Conservation (phyloP, 2,329 filamentous ascomycete genomes). For the Trichoderma gracile region DNA sequence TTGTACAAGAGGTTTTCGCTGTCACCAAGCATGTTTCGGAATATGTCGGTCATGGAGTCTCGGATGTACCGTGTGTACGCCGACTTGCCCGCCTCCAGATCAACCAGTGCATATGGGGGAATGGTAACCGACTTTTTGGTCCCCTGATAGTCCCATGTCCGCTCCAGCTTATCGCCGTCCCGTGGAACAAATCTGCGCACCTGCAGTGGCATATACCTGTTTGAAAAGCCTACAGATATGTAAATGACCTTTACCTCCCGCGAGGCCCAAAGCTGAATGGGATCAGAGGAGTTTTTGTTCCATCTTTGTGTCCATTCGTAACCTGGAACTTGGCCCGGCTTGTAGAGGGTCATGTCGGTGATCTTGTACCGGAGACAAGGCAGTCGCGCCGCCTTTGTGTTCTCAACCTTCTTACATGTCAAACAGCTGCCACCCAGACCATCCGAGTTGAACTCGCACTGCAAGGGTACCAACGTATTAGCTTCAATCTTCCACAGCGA, state of each 20-base stretch:
- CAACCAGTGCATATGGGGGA: conserved; percentile 58
- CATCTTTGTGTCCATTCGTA: conserved; percentile 61
- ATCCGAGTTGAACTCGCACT: conserved; percentile 56
- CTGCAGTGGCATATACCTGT: conserved; percentile 48
- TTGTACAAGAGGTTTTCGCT: conserved; percentile 46
- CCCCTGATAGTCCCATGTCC: conserved; percentile 55
- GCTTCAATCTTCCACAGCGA: background rate
- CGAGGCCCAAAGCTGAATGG: conserved; percentile 59
- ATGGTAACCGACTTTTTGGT: conserved; percentile 50
- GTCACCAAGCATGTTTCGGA: conserved; percentile 42
- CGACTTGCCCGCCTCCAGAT: conserved; percentile 52
- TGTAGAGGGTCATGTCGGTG: conserved; percentile 58
- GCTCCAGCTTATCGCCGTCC: conserved; percentile 55
- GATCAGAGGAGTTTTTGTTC: conserved; percentile 56
- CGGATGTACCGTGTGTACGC: conserved; percentile 55
- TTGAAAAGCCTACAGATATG: conserved; percentile 57
- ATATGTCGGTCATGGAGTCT: conserved; percentile 49
- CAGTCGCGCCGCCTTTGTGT: conserved; percentile 53
- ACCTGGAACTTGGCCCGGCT: conserved; percentile 59
- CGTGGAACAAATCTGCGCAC: conserved; percentile 58
- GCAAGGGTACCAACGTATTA: background rate
- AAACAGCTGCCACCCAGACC: conserved; percentile 52
- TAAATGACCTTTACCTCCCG: conserved; percentile 51
- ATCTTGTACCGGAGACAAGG: conserved; percentile 64
- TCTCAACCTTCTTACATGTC: conserved; percentile 55